Evolutionary conservation across 2,329 filamentous ascomycete genomes (phyloP), one percentile per base, ranked within the genome.

Genomic region (Claviceps maximensis): DNA sequence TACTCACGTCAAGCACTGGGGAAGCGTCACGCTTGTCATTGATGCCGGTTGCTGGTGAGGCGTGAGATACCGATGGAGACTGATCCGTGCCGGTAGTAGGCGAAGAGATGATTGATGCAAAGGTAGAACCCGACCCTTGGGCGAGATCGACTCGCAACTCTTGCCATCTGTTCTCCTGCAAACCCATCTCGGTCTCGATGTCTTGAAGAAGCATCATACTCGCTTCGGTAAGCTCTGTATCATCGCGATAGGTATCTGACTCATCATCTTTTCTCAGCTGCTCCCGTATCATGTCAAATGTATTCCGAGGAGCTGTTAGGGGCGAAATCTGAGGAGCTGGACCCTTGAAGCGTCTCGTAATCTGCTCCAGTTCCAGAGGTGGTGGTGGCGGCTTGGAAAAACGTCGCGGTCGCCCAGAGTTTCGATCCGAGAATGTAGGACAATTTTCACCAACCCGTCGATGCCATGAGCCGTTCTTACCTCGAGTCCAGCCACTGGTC

Each of bases 131-230:
- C 36, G 80, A 58, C 36, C 4, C 8, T 38, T 9, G 36, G 51
- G 69, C 67, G 42, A 82, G 62, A 40, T 75, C 73, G 27, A 73
- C 67, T 53, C 79, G 78, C 66, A 83, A 73, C 49, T 74, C 67
- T 53, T 77, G 74, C 82, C 81, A 84, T 57, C 77, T 74, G 52
- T 71, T 71, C 60, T 82, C 78, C 60, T 84, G 77, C 57, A 73
- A 64, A 0, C 75, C 78, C 73, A 84, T 79, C 63, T 85, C 82
- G 55, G 69, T 70, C 60, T 85, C 82, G 1, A 85, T 67, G 55
- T 80, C 75, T 33, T 78, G 74, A 1, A 85, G 67, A 3, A 83
- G 69, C 36, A 69, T 71, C 54, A 77, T 65, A 29, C 73, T 69
- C 52, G 69, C 69, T 15, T 68, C 66, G 29, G 72, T 65, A 56